These are phyloP conservation scores for Castanopsis chinensis DNA, from an alignment of 306 rosid genomes.

Conservation along the genomic window DNA sequence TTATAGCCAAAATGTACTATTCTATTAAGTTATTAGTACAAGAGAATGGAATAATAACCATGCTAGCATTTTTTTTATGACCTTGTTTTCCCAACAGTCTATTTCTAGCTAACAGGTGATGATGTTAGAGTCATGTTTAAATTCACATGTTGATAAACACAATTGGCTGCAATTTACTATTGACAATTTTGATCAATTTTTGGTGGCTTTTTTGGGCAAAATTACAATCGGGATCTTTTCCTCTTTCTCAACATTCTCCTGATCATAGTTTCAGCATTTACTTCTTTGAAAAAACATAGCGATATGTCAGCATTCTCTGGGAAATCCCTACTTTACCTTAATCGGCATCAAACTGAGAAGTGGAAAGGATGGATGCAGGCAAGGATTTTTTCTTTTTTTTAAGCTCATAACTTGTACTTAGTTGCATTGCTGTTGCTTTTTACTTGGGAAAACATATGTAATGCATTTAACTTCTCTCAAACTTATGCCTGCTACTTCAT, in stretches of 20 bases:
- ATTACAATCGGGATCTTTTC: slow-evolving; percentile 90
- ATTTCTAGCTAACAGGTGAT: slow-evolving; percentile 1
- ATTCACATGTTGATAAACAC: neutral
- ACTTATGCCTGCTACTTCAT: neutral
- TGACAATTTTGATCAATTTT: slow-evolving; percentile 20
- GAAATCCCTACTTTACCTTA: slow-evolving; percentile 80
- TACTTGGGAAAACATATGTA: neutral
- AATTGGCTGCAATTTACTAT: neutral
- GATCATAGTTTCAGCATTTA: slow-evolving; percentile 85
- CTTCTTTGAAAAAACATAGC: slow-evolving; percentile 87
- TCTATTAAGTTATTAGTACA: neutral
- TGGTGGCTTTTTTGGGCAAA: slow-evolving; percentile 45
- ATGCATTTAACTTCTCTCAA: neutral
- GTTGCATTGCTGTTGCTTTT: neutral
- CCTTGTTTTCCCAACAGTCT: neutral
- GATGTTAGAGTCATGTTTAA: neutral
- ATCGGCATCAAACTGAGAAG: slow-evolving; percentile 97
- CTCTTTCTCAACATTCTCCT: slow-evolving; percentile 86
- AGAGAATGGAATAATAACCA: neutral
- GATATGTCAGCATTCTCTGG: slow-evolving; percentile 82
- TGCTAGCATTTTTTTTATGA: neutral
- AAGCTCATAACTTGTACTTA: slow-evolving; percentile 1
- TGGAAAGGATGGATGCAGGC: slow-evolving; percentile 99
- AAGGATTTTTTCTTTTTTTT: slow-evolving; percentile 24
- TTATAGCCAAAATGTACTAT: neutral